Evolutionary conservation across 2,329 filamentous ascomycete genomes (phyloP).

Genomic region (Nothomitra cinnamomea): DNA sequence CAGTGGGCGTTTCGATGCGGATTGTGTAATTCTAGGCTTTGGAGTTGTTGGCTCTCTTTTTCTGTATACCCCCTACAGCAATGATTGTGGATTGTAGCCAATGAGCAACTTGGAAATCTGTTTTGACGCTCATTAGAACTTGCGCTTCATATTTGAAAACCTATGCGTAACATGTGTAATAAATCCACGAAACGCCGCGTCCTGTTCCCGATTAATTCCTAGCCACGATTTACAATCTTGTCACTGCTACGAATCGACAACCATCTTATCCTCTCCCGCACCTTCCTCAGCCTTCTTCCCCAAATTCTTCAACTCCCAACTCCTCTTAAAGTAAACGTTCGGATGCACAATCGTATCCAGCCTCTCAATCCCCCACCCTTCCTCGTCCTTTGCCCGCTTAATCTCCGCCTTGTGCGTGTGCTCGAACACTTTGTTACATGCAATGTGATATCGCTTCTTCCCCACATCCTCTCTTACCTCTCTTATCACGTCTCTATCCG

Average conservation of each 20-base stretch:
- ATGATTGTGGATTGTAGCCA: too few species aligned
- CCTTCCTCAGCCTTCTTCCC: not conserved
- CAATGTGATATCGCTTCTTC: slow-evolving; percentile 80
- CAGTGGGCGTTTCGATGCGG: not conserved
- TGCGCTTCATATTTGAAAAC: too few species aligned
- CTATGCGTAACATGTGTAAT: too few species aligned
- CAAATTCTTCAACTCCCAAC: slow-evolving; percentile 73
- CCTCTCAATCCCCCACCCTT: slow-evolving; percentile 53
- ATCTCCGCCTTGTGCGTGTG: slow-evolving; percentile 64
- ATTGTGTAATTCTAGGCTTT: not conserved
- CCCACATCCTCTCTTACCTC: slow-evolving; percentile 80
- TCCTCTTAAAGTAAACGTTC: slow-evolving; percentile 95
- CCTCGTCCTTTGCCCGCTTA: slow-evolving; percentile 58
- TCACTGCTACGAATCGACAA: not conserved
- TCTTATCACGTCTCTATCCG: slow-evolving; percentile 58
- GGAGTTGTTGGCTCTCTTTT: not conserved
- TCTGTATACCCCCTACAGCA: too few species aligned
- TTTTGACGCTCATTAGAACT: too few species aligned
- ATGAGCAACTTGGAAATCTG: too few species aligned
- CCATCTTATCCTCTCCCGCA: not conserved
- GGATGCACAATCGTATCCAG: slow-evolving; percentile 93
- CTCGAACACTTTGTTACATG: slow-evolving; percentile 93
- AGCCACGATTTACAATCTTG: not conserved
- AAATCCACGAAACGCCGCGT: too few species aligned
- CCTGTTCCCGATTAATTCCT: too few species aligned